Percentiles rank a stretch among this genome's conserved stretches.
Conservation (phyloP, 2,329 filamentous ascomycete genomes). For the Epichloe sp. region DNA sequence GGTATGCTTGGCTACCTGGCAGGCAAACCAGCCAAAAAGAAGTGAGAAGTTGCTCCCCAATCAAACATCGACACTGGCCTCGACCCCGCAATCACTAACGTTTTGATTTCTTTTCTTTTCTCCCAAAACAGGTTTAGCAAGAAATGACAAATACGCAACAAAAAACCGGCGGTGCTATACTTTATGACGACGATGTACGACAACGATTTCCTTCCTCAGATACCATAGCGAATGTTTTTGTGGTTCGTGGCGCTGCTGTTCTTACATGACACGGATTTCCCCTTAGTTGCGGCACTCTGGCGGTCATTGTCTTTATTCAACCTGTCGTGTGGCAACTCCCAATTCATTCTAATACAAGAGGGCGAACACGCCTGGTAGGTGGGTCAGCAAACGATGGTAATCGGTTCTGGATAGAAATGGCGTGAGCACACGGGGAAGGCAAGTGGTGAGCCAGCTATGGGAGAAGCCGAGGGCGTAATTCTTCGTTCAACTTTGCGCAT, state of each 20-base stretch:
- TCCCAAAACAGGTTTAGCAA: slow-evolving; percentile 6
- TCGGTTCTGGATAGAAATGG: not conserved
- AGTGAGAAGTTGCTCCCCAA: slow-evolving; percentile 7
- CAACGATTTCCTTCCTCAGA: slow-evolving; percentile 5
- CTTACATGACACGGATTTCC: not conserved
- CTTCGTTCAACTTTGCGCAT: not conserved
- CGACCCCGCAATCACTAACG: not conserved
- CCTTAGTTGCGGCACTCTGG: not conserved
- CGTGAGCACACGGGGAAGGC: not conserved
- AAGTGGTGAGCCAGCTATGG: not conserved
- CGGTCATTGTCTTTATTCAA: slow-evolving; percentile 1
- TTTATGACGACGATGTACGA: slow-evolving; percentile 5
- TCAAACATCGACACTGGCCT: not conserved
- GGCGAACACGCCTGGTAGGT: not conserved
- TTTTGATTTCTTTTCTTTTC: not conserved
- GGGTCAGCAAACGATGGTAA: not conserved
- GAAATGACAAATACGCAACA: slow-evolving; percentile 5
- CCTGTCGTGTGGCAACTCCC: slow-evolving; percentile 1
- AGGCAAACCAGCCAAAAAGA: slow-evolving; percentile 12
- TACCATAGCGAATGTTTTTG: slow-evolving; percentile 8
- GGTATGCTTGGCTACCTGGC: slow-evolving; percentile 11
- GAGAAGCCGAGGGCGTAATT: not conserved
- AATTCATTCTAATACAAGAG: not conserved
- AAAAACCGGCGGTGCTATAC: not conserved
- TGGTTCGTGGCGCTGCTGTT: not conserved